A percentile compares a stretch with the other conserved stretches of the same genome.
Conservation (phyloP, 2,329 filamentous ascomycete species). For the Zasmidium cellare region DNA sequence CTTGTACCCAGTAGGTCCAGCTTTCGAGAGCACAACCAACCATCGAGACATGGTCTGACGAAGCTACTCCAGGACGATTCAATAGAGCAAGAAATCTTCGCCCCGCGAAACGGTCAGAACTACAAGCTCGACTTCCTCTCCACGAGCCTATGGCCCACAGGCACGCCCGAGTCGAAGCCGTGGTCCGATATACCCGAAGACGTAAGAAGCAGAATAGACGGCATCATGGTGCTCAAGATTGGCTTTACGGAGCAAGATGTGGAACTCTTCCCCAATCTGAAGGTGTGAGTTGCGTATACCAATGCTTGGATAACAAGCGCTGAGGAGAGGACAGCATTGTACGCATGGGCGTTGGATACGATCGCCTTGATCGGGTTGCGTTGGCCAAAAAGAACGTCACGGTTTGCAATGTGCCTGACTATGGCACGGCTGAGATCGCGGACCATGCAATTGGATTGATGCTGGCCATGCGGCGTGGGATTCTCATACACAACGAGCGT, state of each 20-base stretch:
- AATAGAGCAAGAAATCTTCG: constrained; percentile 31
- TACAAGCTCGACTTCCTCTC: constrained; percentile 30
- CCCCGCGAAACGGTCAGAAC: constrained; percentile 22
- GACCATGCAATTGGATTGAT: constrained; percentile 34
- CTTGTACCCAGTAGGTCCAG: constrained; percentile 23
- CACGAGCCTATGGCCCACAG: constrained; percentile 24
- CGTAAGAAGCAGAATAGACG: constrained; percentile 27
- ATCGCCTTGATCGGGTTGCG: constrained; percentile 31
- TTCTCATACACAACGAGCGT: constrained; percentile 32
- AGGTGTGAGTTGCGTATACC: constrained; percentile 26
- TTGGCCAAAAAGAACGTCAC: constrained; percentile 26
- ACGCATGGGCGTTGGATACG: constrained; percentile 36
- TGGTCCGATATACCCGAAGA: constrained; percentile 32
- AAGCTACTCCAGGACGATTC: constrained; percentile 21
- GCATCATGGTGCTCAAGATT: constrained; percentile 33
- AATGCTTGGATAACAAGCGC: neutral
- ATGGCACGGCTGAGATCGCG: constrained; percentile 34
- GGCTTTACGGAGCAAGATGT: constrained; percentile 28
- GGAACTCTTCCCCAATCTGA: constrained; percentile 31
- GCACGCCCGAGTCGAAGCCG: constrained; percentile 23
- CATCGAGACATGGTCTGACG: neutral
- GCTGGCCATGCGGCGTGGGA: constrained; percentile 30
- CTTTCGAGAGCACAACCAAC: neutral
- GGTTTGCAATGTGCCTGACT: constrained; percentile 35
- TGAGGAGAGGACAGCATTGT: constrained; percentile 24